Base-by-base conservation (phyloP, 139 green algal species). In the Trebouxia sp. region DNA sequence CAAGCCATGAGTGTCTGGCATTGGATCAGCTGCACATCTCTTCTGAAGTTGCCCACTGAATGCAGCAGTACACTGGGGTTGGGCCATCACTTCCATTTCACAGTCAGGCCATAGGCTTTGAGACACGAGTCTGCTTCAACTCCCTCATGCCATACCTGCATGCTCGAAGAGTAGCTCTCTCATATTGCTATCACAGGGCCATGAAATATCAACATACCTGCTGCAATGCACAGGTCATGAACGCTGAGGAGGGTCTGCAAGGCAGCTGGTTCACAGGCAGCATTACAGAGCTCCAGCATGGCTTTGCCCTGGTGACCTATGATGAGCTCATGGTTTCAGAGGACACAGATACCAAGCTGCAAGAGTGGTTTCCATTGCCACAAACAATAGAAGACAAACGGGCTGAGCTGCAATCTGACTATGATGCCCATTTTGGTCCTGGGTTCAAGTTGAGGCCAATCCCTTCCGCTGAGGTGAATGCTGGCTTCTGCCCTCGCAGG, bases 341-440 rank as follows among this genome's bases (percentile, higher is more conserved):
- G 5, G 83, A 88, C 14, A 83, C 82, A n/a, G 66, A 42, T 30
- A 32, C 41, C 6, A 41, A 79, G 28, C 80, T 91, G 74, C 82
- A 51, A 22, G 87, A 91, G 62, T 91, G 87, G 87, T 91, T 89
- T 75, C 85, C 81, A 4, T 17, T 91, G 38, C 85, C 79, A 15
- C 56, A 50, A 1, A 41, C 53, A 43, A 58, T 39, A 53, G 55
- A 26, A 56, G 65, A 2, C 43, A 38, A n/a, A 15, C 45, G 24
- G 8, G 75, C 50, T 11, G 17, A 38, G 26, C 30, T 65, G 47
- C 42, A 53, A 10, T 6, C n/a, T 20, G 35, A 10, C 5, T 37
- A 81, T 42, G 84, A 75, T 24, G 24, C 79, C 28, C 77, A 86
- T 53, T 55, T 35, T 32, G 48, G 47, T 30, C 41, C 32, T 24